A percentile compares a stretch with the other conserved stretches of the same genome.
phyloP scores from a whole-genome alignment of 2,329 filamentous ascomycete genomes.

The Penicillium sp. region DNA sequence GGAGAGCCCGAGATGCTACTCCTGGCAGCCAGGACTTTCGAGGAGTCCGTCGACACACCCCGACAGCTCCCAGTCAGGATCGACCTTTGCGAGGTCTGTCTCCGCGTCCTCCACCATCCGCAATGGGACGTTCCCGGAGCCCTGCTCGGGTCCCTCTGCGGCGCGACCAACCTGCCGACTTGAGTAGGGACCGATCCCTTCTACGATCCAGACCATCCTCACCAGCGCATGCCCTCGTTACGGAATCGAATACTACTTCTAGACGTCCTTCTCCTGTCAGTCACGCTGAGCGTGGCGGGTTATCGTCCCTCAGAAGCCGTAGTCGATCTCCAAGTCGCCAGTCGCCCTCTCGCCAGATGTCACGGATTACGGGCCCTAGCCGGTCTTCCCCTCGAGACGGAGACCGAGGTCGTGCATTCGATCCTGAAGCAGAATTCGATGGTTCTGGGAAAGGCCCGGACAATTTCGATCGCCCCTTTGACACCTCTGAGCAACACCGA shows the following conservation, averaged over 20 bases:
- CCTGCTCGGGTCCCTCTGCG: constrained; percentile 49
- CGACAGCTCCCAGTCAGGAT: constrained; percentile 24
- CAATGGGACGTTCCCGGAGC: constrained; percentile 48
- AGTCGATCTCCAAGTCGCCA: constrained; percentile 25
- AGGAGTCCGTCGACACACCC: constrained; percentile 32
- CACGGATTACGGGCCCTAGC: constrained; percentile 11
- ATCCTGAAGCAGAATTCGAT: not conserved
- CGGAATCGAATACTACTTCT: constrained; percentile 53
- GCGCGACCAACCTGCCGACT: constrained; percentile 45
- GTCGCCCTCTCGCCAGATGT: constrained; percentile 21
- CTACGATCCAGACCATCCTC: constrained; percentile 41
- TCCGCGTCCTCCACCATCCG: constrained; percentile 25
- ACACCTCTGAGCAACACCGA: constrained; percentile 13
- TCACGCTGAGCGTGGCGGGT: constrained; percentile 49
- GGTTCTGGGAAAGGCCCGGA: constrained; percentile 1
- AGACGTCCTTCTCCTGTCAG: constrained; percentile 57
- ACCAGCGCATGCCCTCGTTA: constrained; percentile 48
- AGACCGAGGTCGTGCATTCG: constrained; percentile 12
- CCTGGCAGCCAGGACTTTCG: constrained; percentile 32
- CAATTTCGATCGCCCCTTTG: not conserved
- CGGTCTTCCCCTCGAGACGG: too few species aligned
- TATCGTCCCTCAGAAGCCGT: constrained; percentile 34
- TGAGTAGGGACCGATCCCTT: constrained; percentile 47
- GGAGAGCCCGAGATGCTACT: constrained; percentile 35
- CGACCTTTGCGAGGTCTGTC: constrained; percentile 28